These are phyloP conservation scores for Telopea speciosissima DNA, from an alignment of 177 flowering plant species.

Conservation along the genomic window DNA sequence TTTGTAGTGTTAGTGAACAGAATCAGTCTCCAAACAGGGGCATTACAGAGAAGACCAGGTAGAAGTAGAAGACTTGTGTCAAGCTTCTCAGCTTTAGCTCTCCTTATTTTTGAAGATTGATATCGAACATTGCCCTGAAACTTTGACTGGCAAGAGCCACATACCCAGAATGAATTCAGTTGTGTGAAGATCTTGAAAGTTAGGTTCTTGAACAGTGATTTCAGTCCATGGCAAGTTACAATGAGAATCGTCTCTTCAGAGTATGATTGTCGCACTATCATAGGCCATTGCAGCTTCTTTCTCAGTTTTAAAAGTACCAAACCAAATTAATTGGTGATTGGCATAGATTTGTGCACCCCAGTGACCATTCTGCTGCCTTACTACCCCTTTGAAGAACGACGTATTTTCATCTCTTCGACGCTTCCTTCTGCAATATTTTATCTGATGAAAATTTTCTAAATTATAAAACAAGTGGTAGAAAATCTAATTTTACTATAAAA, in stretches of 20 bases:
- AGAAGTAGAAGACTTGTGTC: too few relatives aligned
- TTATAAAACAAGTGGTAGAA: too few relatives aligned
- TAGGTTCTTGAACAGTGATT: constrained; percentile 12
- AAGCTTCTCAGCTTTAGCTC: too few relatives aligned
- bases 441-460: too few relatives aligned
- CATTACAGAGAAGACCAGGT: too few relatives aligned
- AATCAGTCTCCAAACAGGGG: too few relatives aligned
- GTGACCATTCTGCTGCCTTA: constrained; percentile 29
- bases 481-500: too few relatives aligned
- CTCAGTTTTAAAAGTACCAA: constrained; percentile 33
- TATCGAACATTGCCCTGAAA: too few relatives aligned
- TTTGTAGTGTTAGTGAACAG: too few relatives aligned
- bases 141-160: constrained; percentile 20
- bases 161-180: constrained; percentile 14
- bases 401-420: too few relatives aligned
- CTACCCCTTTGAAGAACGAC: constrained; percentile 27
- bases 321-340: constrained; percentile 33
- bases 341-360: constrained; percentile 48
- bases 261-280: constrained; percentile 29
- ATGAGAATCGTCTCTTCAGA: constrained; percentile 20
- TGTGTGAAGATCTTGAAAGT: constrained; percentile 12
- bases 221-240: constrained; percentile 25
- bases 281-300: constrained; percentile 32
- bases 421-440: too few relatives aligned
- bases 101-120: too few relatives aligned